Evolutionary conservation across 2,329 filamentous ascomycete genomes (phyloP), one percentile per base, ranked within the genome.

Genomic region (Xylaria digitata): DNA sequence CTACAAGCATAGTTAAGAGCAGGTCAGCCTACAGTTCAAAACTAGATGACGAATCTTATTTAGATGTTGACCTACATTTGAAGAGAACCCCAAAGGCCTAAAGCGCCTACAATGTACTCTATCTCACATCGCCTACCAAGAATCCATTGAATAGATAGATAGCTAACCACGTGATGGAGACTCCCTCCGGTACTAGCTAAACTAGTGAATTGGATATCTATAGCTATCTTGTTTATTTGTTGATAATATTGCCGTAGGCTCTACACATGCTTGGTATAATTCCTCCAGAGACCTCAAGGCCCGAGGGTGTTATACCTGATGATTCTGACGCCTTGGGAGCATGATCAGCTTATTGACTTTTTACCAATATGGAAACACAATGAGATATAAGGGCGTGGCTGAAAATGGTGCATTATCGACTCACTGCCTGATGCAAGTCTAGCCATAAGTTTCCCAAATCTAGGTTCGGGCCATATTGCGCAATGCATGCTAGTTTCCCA

Each of bases 371-470:
- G 23, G 52, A 45, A 60, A 56, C 26, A 60, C 26, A 37, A 56
- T 58, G 37, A 53, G 21, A 32, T 19, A 48, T 19, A 48, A 49
- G n/a, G 37, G 46, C 42, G 26, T 50, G 34, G 43, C 56, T n/a
- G 26, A n/a, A 55, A 21, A 57, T 43, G 45, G 43, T 52, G 61
- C 32, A 54, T 30, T 65, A 52, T 53, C 23, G 21, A 66, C 65
- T 70, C 59, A 60, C 58, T 65, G 49, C 58, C 56, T 49, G n/a
- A 50, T 48, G 50, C 45, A 60, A 62, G 45, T 40, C 61, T 46
- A 23, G 37, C 62, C 43, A 26, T 30, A 62, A 48, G 17, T 21
- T 19, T 17, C 13, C 46, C 56, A 19, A 61, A 23, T 19, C 19
- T 34, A 48, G 45, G 37, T 8, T 19, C 34, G 54, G 30, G 50